Evolutionary conservation across 139 green algal species (phyloP).

Genomic region (Yamagishiella unicocca): DNA sequence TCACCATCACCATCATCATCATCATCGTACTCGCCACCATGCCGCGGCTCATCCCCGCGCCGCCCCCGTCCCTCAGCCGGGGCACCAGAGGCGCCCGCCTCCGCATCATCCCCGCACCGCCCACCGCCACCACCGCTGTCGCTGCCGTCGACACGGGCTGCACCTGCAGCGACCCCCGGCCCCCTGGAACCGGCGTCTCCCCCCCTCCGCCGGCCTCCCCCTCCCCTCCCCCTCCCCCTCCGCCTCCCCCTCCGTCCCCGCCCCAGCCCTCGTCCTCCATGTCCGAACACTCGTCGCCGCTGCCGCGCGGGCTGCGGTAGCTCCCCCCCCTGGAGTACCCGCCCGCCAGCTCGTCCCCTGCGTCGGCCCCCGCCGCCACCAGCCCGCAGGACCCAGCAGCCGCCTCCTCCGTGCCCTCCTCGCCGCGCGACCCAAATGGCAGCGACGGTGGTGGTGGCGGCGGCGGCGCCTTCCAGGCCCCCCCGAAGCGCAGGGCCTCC

Average conservation of each 20-base stretch:
- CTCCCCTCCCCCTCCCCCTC: not conserved
- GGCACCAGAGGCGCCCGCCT: not conserved
- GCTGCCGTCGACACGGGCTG: not conserved
- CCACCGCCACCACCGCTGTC: not conserved
- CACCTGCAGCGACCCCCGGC: not conserved
- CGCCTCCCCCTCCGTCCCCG: not conserved
- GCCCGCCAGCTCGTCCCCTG: no score
- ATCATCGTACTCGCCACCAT: not conserved
- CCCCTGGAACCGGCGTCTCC: not conserved
- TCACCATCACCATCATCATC: not conserved
- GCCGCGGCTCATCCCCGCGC: not conserved
- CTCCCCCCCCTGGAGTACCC: no score
- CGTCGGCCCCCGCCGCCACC: not conserved
- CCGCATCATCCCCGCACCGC: not conserved
- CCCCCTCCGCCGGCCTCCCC: not conserved
- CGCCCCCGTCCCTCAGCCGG: not conserved
- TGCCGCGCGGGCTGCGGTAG: no score
- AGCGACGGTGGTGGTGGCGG: not conserved
- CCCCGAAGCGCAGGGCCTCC: conserved; percentile 1
- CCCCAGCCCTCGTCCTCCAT: not conserved
- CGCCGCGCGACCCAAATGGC: not conserved
- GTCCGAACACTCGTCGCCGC: not conserved
- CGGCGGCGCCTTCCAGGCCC: not conserved
- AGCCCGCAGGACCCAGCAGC: not conserved
- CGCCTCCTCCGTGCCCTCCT: not conserved